Conservation (phyloP, 1,284 basidiomycete species). For the Sanghuangporus baumii region DNA sequence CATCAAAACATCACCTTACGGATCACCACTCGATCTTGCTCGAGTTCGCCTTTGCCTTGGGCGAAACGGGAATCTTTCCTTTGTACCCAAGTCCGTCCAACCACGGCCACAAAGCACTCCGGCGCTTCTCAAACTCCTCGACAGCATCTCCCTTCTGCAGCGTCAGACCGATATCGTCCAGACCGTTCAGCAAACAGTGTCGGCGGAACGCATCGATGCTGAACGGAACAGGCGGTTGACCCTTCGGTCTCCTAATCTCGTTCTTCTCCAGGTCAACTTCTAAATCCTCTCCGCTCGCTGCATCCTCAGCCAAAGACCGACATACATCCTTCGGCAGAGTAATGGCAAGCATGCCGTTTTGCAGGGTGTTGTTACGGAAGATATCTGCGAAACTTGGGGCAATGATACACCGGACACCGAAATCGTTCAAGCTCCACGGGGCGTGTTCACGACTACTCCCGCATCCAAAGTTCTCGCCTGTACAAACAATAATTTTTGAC, state of each 20-base stretch:
- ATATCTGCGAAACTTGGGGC: slow-evolving; percentile 95
- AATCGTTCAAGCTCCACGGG: slow-evolving; percentile 95
- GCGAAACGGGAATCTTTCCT: slow-evolving; percentile 58
- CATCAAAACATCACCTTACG: neutral
- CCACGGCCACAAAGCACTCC: slow-evolving; percentile 85
- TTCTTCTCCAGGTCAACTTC: slow-evolving; percentile 89
- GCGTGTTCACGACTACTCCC: slow-evolving; percentile 94
- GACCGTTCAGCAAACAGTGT: slow-evolving; percentile 87
- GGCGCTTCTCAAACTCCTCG: slow-evolving; percentile 67
- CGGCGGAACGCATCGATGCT: slow-evolving; percentile 83
- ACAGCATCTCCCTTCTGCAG: slow-evolving; percentile 73
- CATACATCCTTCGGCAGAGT: slow-evolving; percentile 75
- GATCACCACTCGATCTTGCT: slow-evolving; percentile 72
- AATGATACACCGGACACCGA: slow-evolving; percentile 90
- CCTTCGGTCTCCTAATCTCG: slow-evolving; percentile 75
- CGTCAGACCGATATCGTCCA: slow-evolving; percentile 92
- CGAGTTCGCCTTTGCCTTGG: slow-evolving; percentile 26
- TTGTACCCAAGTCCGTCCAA: slow-evolving; percentile 89
- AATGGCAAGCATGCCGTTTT: slow-evolving; percentile 94
- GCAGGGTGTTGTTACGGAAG: slow-evolving; percentile 90
- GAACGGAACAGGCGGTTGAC: slow-evolving; percentile 71
- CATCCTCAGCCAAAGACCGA: slow-evolving; percentile 72
- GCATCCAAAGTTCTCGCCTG: slow-evolving; percentile 92
- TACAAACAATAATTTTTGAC: slow-evolving; percentile 84
- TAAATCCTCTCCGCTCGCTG: slow-evolving; percentile 72